Evolutionary conservation across 805 yeast genomes (phyloP), one percentile per base, ranked within the genome.

Genomic region (Metschnikowia picachoensis): DNA sequence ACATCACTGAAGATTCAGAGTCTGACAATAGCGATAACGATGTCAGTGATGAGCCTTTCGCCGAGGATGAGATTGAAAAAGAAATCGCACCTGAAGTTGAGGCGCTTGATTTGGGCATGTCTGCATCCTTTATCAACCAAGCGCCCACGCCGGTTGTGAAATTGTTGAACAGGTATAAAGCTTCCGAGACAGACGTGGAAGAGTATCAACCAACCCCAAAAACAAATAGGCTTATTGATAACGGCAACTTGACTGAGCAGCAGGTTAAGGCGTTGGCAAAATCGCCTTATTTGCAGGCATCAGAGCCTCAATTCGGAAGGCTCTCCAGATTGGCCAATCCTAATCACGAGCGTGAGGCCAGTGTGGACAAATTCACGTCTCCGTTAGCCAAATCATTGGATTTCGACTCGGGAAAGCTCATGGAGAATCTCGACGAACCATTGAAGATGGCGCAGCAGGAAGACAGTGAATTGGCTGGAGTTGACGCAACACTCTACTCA

Each of bases 401-500:
- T 37, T 46, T 52, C 14, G 56, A 40, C 33, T 43, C 51, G 10
- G 49, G 43, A n/a, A 49, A 51, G 32, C 35, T 50, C 43, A 34
- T 47, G 39, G 48, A 57, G 37, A 49, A 50, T 37, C 38, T 41
- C 16, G 60, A 54, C 25, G 59, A 61, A 8, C 80, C 80, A 7
- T 60, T 77, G 45, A 52, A 62, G 33, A 61, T 70, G 47, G 81
- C 82, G 2, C 73, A 69, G 35, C 60, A 63, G 44, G 61, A 61
- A 6, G 71, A 77, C 52, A 52, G 63, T 13, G 60, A 62, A n/a
- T 67, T 79, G 48, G 67, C 65, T 25, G 58, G 68, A 39, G 68
- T 76, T 37, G 85, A 83, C 57, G 86, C 90, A 11, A 76, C 78
- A 2, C 69, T 79, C 15, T 89, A 89, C 65, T 68, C 81, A 3